Base-by-base conservation (phyloP, 148 eudicot species). In the Nyssa sinensis region DNA sequence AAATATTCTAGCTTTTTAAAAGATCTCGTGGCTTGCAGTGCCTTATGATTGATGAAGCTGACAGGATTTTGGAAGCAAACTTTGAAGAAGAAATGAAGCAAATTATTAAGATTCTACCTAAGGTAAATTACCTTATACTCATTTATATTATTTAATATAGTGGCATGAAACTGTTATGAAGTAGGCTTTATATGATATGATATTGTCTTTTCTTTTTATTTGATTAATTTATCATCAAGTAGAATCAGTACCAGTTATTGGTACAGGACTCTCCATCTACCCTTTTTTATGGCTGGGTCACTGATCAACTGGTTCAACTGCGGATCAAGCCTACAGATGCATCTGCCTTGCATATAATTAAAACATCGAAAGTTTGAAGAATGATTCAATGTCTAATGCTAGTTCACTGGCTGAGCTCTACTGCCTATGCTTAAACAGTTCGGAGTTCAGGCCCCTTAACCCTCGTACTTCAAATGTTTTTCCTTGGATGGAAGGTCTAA, bases 41-140 rank as follows among this genome's bases (percentile, higher is more conserved):
- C 71, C 86, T 96, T 19, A 70, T 86, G 23, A 87, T 96, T 77
- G 99, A 96, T 84, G 99, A 96, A 87, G 99, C 98, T 72, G 99
- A 96, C 77, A 80, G 99, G 78, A 91, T 96, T 31, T 71, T 96
- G 86, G 98, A 96, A 86, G 87, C 90, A 33, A 96, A 96, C 73
- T 96, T 96, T 81, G 98, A 93, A 80, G 98, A 91, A 72, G 99
- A 96, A 70, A 88, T 96, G 98, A 86, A 83, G 83, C 89, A 96
- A 72, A 93, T 96, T 63, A 84, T 93, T 61, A 93, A 82, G 64
- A 78, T 93, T 80, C 78, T 96, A 64, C 99, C 99, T 3, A 96
- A 89, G 99, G 99, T 90, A 60, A 34, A 37, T 32, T 60, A 34
- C 21, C 11, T 69, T 69, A 6, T 69, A 4, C 13, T 69, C 35